Percentiles rank a stretch among this genome's conserved stretches.
These are phyloP conservation scores for Hordeum marinum DNA, from an alignment of 176 grass and related monocot genomes.

Conservation along the genomic window DNA sequence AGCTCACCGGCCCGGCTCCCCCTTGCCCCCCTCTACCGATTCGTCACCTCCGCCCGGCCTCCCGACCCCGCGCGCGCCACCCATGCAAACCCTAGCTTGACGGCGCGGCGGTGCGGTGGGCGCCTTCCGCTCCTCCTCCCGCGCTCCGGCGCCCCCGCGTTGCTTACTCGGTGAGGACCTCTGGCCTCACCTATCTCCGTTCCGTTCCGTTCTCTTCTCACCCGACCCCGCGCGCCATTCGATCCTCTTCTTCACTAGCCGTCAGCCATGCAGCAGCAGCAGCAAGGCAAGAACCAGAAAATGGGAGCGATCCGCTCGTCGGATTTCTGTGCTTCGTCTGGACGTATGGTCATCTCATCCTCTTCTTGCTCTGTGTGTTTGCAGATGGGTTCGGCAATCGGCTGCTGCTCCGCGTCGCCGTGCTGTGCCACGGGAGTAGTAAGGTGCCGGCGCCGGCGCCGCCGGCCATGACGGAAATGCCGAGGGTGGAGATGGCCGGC, in stretches of 20 bases:
- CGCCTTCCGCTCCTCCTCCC: too few relatives aligned
- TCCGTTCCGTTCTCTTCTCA: neutral
- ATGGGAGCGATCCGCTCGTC: neutral
- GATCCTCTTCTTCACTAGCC: neutral
- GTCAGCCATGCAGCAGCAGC: constrained; percentile 5
- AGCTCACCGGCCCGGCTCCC: too few relatives aligned
- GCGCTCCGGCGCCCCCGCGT: too few relatives aligned
- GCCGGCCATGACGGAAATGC: constrained; percentile 18
- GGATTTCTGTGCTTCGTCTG: neutral
- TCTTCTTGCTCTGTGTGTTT: neutral
- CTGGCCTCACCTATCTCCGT: neutral
- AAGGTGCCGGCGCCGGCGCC: neutral
- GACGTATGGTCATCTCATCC: neutral
- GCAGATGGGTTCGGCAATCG: constrained; percentile 24
- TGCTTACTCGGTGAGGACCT: too few relatives aligned
- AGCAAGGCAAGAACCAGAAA: neutral
- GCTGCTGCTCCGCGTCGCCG: constrained; percentile 30
- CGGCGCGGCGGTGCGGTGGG: too few relatives aligned
- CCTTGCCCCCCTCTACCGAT: too few relatives aligned
- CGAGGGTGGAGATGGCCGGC: constrained; percentile 15
- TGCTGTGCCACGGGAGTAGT: neutral
- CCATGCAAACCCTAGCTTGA: too few relatives aligned
- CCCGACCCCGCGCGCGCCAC: too few relatives aligned
- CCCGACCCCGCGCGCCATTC: neutral
- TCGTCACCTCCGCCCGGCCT: too few relatives aligned